Conservation (phyloP, 2,329 filamentous ascomycete species). For the Cytospora mali region DNA sequence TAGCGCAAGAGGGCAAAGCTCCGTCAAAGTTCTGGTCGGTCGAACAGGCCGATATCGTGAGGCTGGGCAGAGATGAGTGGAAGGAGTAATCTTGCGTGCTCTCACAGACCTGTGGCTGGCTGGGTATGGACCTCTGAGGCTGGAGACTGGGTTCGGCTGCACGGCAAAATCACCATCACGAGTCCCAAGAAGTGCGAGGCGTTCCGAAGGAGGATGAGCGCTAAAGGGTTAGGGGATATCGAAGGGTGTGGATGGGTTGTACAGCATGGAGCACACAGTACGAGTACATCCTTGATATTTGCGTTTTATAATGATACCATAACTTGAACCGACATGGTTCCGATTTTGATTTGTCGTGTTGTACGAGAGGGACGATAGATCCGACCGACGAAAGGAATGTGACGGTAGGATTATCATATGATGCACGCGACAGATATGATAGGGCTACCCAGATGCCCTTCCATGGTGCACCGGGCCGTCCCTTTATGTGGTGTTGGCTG, state of each 20-base stretch:
- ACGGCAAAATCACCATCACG: neutral
- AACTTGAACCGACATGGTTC: neutral
- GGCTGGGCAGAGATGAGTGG: constrained; percentile 64
- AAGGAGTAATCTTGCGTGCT: constrained; percentile 33
- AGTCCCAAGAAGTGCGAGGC: neutral
- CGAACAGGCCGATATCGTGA: constrained; percentile 64
- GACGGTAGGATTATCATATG: constrained; percentile 6
- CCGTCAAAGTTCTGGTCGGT: constrained; percentile 64
- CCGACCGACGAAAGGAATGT: constrained; percentile 1
- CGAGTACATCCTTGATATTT: neutral
- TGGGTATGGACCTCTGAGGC: neutral
- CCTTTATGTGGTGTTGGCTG: neutral
- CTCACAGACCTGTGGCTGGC: neutral
- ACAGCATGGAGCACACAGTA: constrained; percentile 18
- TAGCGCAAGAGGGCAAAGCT: constrained; percentile 62
- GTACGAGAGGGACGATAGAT: neutral
- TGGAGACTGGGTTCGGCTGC: neutral
- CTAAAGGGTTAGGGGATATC: neutral
- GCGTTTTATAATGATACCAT: constrained; percentile 8
- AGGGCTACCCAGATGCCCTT: neutral
- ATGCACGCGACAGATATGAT: constrained; percentile 3
- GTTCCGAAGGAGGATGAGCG: neutral
- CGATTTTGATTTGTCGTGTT: constrained; percentile 12
- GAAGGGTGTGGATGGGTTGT: neutral
- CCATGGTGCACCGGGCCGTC: neutral